Evolutionary conservation across 805 yeast species (phyloP).

Genomic region (Candida ipomoeae): DNA sequence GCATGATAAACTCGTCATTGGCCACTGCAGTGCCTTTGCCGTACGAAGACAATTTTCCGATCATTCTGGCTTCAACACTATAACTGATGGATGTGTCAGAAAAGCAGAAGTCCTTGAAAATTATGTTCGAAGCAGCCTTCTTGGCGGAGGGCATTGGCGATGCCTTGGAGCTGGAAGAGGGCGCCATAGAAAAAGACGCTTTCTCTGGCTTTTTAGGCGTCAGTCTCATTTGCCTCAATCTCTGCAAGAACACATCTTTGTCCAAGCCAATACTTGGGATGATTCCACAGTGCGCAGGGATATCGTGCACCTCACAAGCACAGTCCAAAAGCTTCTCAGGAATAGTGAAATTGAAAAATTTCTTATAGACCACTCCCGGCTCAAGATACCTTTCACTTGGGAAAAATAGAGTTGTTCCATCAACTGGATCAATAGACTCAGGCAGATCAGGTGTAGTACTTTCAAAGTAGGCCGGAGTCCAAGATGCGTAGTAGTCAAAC

Average conservation of each 20-base stretch:
- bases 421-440: slow-evolving; percentile 27
- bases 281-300: slow-evolving; percentile 23
- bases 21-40: slow-evolving; percentile 7
- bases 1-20: slow-evolving; percentile 22
- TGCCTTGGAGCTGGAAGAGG: background rate
- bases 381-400: slow-evolving; percentile 22
- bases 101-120: slow-evolving; percentile 24
- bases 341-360: slow-evolving; percentile 37
- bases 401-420: slow-evolving; percentile 26
- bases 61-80: slow-evolving; percentile 26
- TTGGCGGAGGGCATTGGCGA: background rate
- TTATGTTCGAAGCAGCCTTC: slow-evolving; percentile 4
- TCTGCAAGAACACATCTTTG: slow-evolving; percentile 22
- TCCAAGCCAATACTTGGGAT: slow-evolving; percentile 26
- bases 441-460: slow-evolving; percentile 1
- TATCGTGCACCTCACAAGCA: slow-evolving; percentile 24
- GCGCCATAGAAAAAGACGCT: background rate
- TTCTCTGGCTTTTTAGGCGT: slow-evolving; percentile 7
- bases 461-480: slow-evolving; percentile 26
- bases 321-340: slow-evolving; percentile 32
- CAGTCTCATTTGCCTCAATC: slow-evolving; percentile 16
- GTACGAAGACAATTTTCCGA: slow-evolving; percentile 24
- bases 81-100: slow-evolving; percentile 27
- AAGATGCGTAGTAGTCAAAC: slow-evolving; percentile 29
- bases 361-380: slow-evolving; percentile 26